Conservation (phyloP, 2,329 filamentous ascomycete species). For the Bipolaris cookei region DNA sequence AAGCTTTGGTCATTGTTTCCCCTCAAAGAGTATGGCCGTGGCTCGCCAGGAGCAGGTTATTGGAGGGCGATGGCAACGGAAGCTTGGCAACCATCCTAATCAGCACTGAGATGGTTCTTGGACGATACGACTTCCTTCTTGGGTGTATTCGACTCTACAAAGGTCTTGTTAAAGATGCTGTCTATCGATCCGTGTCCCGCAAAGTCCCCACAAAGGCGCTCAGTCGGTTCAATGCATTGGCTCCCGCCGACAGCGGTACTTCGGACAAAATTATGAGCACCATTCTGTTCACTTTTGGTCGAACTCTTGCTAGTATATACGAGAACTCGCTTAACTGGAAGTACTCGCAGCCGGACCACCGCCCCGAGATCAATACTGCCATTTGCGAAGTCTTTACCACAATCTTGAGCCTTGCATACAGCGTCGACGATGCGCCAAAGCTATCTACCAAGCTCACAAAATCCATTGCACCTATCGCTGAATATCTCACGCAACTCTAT, state of each 20-base stretch:
- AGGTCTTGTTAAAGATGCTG: conserved; percentile 75
- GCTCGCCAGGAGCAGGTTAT: conserved; percentile 77
- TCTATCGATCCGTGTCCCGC: conserved; percentile 71
- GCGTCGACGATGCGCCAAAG: conserved; percentile 68
- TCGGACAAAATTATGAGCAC: conserved; percentile 78
- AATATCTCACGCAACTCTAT: conserved; percentile 78
- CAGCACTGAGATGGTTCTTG: conserved; percentile 78
- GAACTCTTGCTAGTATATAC: conserved; percentile 79
- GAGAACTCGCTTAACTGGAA: conserved; percentile 88
- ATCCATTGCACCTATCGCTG: conserved; percentile 73
- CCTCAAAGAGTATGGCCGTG: conserved; percentile 91
- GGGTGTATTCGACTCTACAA: conserved; percentile 77
- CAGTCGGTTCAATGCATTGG: conserved; percentile 55
- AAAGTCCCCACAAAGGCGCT: conserved; percentile 62
- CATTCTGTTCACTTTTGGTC: conserved; percentile 74
- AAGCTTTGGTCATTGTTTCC: conserved; percentile 71
- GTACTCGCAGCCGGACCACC: conserved; percentile 72
- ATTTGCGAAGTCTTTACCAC: conserved; percentile 74
- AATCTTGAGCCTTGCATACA: conserved; percentile 74
- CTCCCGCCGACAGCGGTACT: conserved; percentile 69
- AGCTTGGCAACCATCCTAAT: conserved; percentile 79
- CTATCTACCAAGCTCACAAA: conserved; percentile 61
- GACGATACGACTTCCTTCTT: conserved; percentile 77
- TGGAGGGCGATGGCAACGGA: conserved; percentile 77
- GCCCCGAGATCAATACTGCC: conserved; percentile 69